A percentile compares a stretch with the other conserved stretches of the same genome.
Evolutionary conservation across 805 yeast species (phyloP).

Genomic region (Spathaspora boniae): DNA sequence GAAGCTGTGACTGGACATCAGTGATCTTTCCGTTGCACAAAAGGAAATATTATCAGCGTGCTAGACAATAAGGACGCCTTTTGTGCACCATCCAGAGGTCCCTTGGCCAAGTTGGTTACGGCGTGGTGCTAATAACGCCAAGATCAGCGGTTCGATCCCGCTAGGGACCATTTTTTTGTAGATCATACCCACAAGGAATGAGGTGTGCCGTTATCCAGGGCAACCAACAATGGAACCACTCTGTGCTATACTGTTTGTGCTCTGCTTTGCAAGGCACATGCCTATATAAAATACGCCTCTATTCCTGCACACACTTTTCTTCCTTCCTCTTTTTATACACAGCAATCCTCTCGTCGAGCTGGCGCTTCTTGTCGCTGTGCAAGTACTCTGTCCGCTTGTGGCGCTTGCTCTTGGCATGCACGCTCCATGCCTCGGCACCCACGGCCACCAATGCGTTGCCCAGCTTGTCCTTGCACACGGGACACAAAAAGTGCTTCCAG

Average conservation of each 20-base stretch:
- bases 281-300: too few relatives aligned
- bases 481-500: conserved; percentile 73
- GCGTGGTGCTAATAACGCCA: conserved; percentile 55
- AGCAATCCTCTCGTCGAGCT: conserved; percentile 33
- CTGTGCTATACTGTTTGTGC: too few relatives aligned
- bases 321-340: not conserved
- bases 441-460: conserved; percentile 60
- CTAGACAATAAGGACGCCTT: too few relatives aligned
- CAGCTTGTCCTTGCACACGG: conserved; percentile 54
- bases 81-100: too few relatives aligned
- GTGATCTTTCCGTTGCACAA: too few relatives aligned
- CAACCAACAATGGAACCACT: too few relatives aligned
- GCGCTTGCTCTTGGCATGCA: conserved; percentile 64
- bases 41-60: too few relatives aligned
- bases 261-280: too few relatives aligned
- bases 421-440: conserved; percentile 68
- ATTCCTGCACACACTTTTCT: too few relatives aligned
- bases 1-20: too few relatives aligned
- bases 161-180: conserved; percentile 15
- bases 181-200: too few relatives aligned
- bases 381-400: conserved; percentile 54
- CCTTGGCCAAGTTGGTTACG: conserved; percentile 55
- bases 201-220: too few relatives aligned
- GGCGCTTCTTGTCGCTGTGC: conserved; percentile 49
- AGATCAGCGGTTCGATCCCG: conserved; percentile 62